Conservation (phyloP, 23 red algal genomes). For the Agarophyton chilense region DNA sequence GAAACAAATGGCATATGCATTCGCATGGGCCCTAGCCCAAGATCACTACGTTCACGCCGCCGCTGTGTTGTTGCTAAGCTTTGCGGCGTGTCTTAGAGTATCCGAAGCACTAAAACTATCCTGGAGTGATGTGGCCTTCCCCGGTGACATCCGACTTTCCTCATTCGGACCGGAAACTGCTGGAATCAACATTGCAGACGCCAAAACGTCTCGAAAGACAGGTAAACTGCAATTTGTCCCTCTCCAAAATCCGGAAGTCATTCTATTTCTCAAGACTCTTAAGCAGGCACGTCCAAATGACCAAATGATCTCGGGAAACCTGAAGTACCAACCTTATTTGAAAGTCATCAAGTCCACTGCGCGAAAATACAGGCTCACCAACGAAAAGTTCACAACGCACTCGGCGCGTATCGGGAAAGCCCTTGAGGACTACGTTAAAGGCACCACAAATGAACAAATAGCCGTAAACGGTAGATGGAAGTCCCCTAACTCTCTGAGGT, state of each 20-base stretch:
- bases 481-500: not conserved
- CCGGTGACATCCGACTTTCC: not conserved
- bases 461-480: not conserved
- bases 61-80: constrained; percentile 4
- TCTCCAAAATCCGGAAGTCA: not conserved
- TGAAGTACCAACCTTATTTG: not conserved
- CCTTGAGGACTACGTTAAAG: not conserved
- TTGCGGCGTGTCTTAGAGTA: not conserved
- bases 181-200: constrained; percentile 5
- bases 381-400: not conserved
- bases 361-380: not conserved
- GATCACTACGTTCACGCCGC: not conserved
- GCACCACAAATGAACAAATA: not conserved
- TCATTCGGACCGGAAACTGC: not conserved
- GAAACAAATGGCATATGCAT: not conserved
- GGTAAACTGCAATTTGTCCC: not conserved
- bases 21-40: not conserved
- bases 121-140: not conserved
- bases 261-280: not conserved
- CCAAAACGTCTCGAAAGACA: not conserved
- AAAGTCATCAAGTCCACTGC: not conserved
- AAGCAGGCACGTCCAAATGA: not conserved
- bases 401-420: constrained; percentile 1
- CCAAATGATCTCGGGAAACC: not conserved
- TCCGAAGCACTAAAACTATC: constrained; percentile 11